Evolutionary conservation across 73 alveolate species (phyloP).

Genomic region (Paramecium sonneborni): DNA sequence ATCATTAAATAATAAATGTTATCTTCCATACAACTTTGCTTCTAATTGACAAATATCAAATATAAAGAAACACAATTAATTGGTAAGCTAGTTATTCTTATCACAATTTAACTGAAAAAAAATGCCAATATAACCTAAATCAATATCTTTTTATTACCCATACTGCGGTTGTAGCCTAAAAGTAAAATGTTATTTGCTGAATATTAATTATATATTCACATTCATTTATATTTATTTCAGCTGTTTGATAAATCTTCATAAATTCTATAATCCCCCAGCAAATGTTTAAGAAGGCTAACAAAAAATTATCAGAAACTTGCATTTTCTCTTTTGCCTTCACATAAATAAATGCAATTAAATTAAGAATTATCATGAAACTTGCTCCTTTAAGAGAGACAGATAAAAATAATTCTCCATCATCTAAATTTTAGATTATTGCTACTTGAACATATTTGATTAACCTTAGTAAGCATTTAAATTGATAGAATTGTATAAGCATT

Average conservation of each 20-base stretch:
- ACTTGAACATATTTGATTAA: constrained; percentile 49
- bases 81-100: neutral
- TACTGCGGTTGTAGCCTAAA: neutral
- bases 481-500: neutral
- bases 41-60: neutral
- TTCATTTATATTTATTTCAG: neutral
- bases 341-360: constrained; percentile 12
- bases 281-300: neutral
- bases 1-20: constrained; percentile 4
- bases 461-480: neutral
- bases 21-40: neutral
- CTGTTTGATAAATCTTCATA: neutral
- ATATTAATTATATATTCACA: neutral
- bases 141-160: neutral
- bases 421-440: neutral
- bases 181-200: neutral
- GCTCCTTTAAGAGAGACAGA: neutral
- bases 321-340: neutral
- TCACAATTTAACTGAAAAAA: constrained; percentile 7
- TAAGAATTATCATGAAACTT: neutral
- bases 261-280: constrained; percentile 21
- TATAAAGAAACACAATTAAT: neutral
- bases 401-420: neutral
- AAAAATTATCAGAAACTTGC: constrained; percentile 5
- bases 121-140: constrained; percentile 19